Evolutionary conservation across 2,329 filamentous ascomycete genomes (phyloP).

Genomic region (Exophiala lecanii-corni): DNA sequence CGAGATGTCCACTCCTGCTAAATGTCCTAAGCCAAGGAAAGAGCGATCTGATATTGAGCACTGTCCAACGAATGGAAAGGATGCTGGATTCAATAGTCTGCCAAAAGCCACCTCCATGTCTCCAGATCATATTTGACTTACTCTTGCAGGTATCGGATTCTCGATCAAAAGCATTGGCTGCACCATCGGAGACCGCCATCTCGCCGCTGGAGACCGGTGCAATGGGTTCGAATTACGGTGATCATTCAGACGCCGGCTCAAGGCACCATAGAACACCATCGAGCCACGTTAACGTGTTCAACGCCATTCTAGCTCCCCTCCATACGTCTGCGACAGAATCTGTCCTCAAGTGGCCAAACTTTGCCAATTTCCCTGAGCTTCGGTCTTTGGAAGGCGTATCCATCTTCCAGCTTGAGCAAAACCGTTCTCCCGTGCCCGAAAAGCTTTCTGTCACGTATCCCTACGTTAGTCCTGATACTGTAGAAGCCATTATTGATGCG

Average conservation of each 20-base stretch:
- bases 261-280: conserved; percentile 21
- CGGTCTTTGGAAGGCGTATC: conserved; percentile 40
- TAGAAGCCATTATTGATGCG: conserved; percentile 39
- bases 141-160: background rate
- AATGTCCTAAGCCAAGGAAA: conserved; percentile 41
- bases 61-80: conserved; percentile 46
- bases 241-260: conserved; percentile 24
- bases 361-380: conserved; percentile 43
- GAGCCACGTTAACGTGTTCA: conserved; percentile 41
- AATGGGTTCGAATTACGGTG: conserved; percentile 16
- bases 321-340: conserved; percentile 50
- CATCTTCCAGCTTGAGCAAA: conserved; percentile 48
- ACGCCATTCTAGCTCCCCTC: conserved; percentile 48
- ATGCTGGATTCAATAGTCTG: conserved; percentile 44
- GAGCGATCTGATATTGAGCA: conserved; percentile 50
- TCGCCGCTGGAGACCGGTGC: conserved; percentile 15
- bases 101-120: conserved; percentile 25
- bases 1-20: conserved; percentile 35
- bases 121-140: background rate
- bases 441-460: conserved; percentile 36
- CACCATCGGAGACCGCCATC: conserved; percentile 8
- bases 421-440: conserved; percentile 33
- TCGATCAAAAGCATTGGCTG: background rate
- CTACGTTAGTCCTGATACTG: conserved; percentile 40
- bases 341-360: conserved; percentile 50